These are phyloP conservation scores for Ilyonectria destructans DNA, from an alignment of 2,329 filamentous ascomycete species.

Conservation along the genomic window DNA sequence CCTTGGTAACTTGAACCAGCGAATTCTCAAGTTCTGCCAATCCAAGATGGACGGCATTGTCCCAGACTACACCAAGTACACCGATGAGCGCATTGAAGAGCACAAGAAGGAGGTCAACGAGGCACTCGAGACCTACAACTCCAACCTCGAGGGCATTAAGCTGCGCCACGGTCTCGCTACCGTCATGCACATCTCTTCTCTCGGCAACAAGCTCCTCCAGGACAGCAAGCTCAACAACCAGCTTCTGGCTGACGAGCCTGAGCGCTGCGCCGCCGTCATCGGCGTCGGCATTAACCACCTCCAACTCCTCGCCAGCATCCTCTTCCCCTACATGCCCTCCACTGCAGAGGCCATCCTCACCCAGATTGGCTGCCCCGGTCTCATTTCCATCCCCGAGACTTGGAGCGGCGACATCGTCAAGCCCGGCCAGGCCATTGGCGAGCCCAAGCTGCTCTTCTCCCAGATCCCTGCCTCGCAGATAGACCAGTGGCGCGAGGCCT, in stretches of 20 bases:
- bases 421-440: slow-evolving; percentile 86
- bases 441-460: slow-evolving; percentile 85
- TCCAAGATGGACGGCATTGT: slow-evolving; percentile 81
- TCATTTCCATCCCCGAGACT: slow-evolving; percentile 73
- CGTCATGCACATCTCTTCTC: slow-evolving; percentile 77
- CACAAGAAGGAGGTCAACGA: slow-evolving; percentile 77
- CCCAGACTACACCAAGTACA: slow-evolving; percentile 74
- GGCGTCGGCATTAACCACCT: slow-evolving; percentile 89
- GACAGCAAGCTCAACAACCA: slow-evolving; percentile 70
- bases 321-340: slow-evolving; percentile 89
- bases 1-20: slow-evolving; percentile 82
- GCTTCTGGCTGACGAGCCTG: slow-evolving; percentile 69
- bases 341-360: slow-evolving; percentile 82
- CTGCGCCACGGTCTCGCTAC: slow-evolving; percentile 77
- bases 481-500: slow-evolving; percentile 86
- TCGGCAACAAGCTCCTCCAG: slow-evolving; percentile 68
- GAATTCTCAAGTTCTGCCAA: slow-evolving; percentile 83
- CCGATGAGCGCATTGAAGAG: slow-evolving; percentile 68
- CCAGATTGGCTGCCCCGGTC: slow-evolving; percentile 77
- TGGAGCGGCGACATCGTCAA: slow-evolving; percentile 77
- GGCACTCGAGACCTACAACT: slow-evolving; percentile 77
- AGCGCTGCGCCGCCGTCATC: slow-evolving; percentile 73
- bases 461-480: slow-evolving; percentile 87
- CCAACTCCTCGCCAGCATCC: slow-evolving; percentile 84
- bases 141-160: slow-evolving; percentile 80